phyloP scores from a whole-genome alignment of 1,284 basidiomycete species.

The Ustilago xerochloae region DNA sequence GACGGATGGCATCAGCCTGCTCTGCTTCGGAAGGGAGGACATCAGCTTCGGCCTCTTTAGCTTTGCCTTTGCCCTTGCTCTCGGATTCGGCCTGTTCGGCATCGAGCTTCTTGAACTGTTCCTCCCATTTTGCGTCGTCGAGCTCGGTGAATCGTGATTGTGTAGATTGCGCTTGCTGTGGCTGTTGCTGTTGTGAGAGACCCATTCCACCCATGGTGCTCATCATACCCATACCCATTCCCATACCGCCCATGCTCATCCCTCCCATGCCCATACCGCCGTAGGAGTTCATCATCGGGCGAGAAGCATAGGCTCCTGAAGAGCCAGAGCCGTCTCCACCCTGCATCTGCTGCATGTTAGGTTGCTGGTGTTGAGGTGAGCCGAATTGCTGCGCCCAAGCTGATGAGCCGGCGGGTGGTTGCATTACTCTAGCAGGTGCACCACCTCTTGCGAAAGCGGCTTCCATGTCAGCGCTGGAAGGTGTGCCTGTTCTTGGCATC shows the following conservation, averaged over 20 bases:
- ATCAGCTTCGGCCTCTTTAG: conserved; percentile 39
- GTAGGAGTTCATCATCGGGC: conserved; percentile 46
- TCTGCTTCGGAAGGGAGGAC: conserved; percentile 54
- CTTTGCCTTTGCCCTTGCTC: conserved; percentile 62
- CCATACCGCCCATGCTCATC: conserved; percentile 40
- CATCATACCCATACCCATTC: conserved; percentile 52
- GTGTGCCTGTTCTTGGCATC: conserved; percentile 45
- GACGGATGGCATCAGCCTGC: conserved; percentile 53
- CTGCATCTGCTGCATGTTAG: conserved; percentile 16
- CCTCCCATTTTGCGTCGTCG: conserved; percentile 63
- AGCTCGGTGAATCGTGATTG: conserved; percentile 58
- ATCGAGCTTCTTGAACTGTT: conserved; percentile 63
- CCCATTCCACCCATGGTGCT: conserved; percentile 35
- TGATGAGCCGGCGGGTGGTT: conserved; percentile 24
- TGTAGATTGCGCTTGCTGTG: conserved; percentile 30
- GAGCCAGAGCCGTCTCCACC: conserved; percentile 19
- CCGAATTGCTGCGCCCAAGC: conserved; percentile 60
- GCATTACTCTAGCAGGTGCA: conserved; percentile 20
- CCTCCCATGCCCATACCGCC: conserved; percentile 44
- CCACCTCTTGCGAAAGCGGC: conserved; percentile 47
- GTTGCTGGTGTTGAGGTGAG: conserved; percentile 18
- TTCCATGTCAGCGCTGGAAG: conserved; percentile 47
- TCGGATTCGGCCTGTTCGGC: conserved; percentile 51
- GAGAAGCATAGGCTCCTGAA: conserved; percentile 36
- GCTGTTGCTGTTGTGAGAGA: conserved; percentile 12